Base-by-base conservation (phyloP, 148 eudicot species). In the Pharnaceum exiguum region DNA sequence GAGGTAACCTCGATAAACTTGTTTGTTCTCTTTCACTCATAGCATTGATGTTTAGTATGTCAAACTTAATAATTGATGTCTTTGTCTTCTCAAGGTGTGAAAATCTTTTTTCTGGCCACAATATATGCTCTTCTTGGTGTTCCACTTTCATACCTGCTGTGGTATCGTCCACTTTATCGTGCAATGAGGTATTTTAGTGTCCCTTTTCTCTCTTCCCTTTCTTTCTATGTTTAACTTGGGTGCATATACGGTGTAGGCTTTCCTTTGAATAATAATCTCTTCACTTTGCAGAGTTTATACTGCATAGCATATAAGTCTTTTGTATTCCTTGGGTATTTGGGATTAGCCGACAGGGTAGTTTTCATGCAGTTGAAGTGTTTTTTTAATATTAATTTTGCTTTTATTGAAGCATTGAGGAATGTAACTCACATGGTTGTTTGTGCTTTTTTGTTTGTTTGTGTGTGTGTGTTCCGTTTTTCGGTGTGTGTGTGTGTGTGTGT, bases 121-220 rank as follows among this genome's bases (percentile, higher is more conserved):
- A 93, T 93, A 67, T 93, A 93, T 70, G 89, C 89, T 62, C 58
- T 93, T 51, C 73, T 81, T 37, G 99, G 99, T 44, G 64, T 71
- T 58, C 99, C 99, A 24, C 71, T 89, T 40, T 86, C 96, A 7
- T 93, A 93, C 66, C 71, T 89, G 54, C 54, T 89, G 56, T 93
- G 99, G 99, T 93, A 93, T 65, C 75, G 95, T 62, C 99, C 99
- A 64, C 88, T 93, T 49, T 93, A 93, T 68, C 83, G 83, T 67
- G 99, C 95, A 66, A 86, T 93, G 96, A 93, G 99, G 99, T 93
- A 86, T 27, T 33, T 44, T 25, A 9, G 43, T 45, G 27, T 46
- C 29, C 38, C 39, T 57, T 22, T 10, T 23, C 51, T 28, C 15
- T 49, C 27, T 15, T 8, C 47, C 36, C 31, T 25, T 1, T 21